These are phyloP conservation scores for Gracilaria domingensis DNA, from an alignment of 23 red algal genomes.

Conservation along the genomic window DNA sequence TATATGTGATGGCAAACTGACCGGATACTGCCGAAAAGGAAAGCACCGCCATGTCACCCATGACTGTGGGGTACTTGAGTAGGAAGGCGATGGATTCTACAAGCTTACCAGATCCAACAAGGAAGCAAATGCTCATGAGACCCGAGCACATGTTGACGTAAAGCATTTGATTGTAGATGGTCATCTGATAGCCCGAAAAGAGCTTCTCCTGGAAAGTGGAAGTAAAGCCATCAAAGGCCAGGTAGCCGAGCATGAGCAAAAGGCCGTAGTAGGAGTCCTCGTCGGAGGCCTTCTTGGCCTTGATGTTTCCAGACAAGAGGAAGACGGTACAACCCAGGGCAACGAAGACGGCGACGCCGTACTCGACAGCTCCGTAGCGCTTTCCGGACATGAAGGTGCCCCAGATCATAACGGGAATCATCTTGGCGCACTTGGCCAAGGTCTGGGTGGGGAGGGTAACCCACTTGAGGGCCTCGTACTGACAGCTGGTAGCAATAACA, in stretches of 20 bases:
- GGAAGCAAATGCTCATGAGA: slow-evolving; percentile 67
- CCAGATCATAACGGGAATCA: slow-evolving; percentile 98
- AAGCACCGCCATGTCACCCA: slow-evolving; percentile 78
- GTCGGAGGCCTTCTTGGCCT: slow-evolving; percentile 72
- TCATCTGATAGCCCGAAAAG: slow-evolving; percentile 87
- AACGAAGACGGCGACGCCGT: slow-evolving; percentile 85
- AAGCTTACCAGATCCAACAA: slow-evolving; percentile 64
- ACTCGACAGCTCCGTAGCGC: slow-evolving; percentile 78
- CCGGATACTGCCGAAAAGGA: slow-evolving; percentile 84
- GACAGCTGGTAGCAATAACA: slow-evolving; percentile 92
- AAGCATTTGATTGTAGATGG: slow-evolving; percentile 98
- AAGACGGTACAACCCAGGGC: slow-evolving; percentile 92
- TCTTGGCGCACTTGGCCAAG: slow-evolving; percentile 94
- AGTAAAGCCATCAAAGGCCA: slow-evolving; percentile 96
- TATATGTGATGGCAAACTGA: slow-evolving; percentile 96
- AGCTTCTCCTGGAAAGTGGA: slow-evolving; percentile 98
- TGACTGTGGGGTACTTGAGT: slow-evolving; percentile 74
- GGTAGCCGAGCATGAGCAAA: slow-evolving; percentile 91
- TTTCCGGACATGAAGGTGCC: slow-evolving; percentile 89
- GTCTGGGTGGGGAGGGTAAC: slow-evolving; percentile 96
- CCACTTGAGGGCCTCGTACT: slow-evolving; percentile 95
- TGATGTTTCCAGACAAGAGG: slow-evolving; percentile 84
- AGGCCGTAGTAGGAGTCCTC: slow-evolving; percentile 81
- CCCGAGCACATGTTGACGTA: slow-evolving; percentile 93
- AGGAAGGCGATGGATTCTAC: slow-evolving; percentile 69